phyloP scores from a whole-genome alignment of 1,284 basidiomycete genomes.

The Peniophora sp. region DNA sequence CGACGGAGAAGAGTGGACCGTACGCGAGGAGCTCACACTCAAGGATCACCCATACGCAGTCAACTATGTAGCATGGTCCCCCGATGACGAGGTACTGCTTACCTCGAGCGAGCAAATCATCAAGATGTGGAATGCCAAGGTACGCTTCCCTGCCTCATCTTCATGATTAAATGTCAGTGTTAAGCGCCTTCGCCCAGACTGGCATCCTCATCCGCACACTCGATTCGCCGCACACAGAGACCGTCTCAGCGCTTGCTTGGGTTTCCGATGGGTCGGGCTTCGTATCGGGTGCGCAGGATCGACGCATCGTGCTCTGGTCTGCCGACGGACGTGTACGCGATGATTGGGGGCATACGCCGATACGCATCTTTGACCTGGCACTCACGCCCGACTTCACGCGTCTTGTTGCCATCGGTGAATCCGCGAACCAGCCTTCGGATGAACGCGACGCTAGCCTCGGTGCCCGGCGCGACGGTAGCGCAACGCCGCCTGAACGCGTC shows the following conservation, averaged over 20 bases:
- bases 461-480: slow-evolving; percentile 22
- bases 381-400: slow-evolving; percentile 81
- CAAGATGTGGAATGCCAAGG: slow-evolving; percentile 84
- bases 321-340: slow-evolving; percentile 64
- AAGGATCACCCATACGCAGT: slow-evolving; percentile 74
- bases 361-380: slow-evolving; percentile 83
- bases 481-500: slow-evolving; percentile 24
- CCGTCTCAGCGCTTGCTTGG: slow-evolving; percentile 85
- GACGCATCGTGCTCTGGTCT: slow-evolving; percentile 86
- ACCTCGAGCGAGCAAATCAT: slow-evolving; percentile 76
- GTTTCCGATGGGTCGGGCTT: slow-evolving; percentile 85
- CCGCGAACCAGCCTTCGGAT: slow-evolving; percentile 18
- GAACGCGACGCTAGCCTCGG: too few relatives aligned
- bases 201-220: slow-evolving; percentile 60
- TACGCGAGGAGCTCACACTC: slow-evolving; percentile 48
- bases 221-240: slow-evolving; percentile 65
- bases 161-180: not conserved
- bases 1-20: slow-evolving; percentile 40
- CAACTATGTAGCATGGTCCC: slow-evolving; percentile 83
- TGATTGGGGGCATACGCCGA: slow-evolving; percentile 67
- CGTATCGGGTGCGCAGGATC: slow-evolving; percentile 86
- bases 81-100: slow-evolving; percentile 76
- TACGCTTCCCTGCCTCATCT: slow-evolving; percentile 25
- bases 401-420: slow-evolving; percentile 79
- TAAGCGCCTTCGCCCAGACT: slow-evolving; percentile 36